Percentiles rank a stretch among this genome's conserved stretches.
These are phyloP conservation scores for Ampelocalamus luodianensis DNA, from an alignment of 176 grass and related monocot species.

Conservation along the genomic window DNA sequence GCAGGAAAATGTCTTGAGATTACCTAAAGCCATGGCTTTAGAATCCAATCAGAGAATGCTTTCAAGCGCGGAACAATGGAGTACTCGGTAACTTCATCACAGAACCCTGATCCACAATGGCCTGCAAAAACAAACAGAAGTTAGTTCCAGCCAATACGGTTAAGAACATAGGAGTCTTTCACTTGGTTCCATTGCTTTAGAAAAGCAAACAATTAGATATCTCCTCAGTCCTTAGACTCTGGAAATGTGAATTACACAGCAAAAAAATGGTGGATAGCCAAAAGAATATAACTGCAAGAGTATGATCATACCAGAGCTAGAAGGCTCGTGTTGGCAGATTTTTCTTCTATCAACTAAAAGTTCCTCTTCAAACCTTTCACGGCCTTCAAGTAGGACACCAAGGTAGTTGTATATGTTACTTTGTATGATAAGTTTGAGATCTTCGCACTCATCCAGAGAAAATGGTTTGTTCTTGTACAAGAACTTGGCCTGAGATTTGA, in stretches of 20 bases:
- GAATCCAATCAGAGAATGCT: constrained; percentile 90
- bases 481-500: constrained; percentile 77
- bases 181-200: constrained; percentile 16
- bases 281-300: constrained; percentile 10
- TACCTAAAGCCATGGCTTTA: constrained; percentile 90
- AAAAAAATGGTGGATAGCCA: constrained; percentile 7
- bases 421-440: constrained; percentile 91
- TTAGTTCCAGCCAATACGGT: constrained; percentile 11
- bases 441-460: constrained; percentile 72
- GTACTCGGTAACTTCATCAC: constrained; percentile 57
- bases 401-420: constrained; percentile 91
- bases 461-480: constrained; percentile 81
- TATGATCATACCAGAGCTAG: constrained; percentile 52
- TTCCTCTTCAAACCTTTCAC: constrained; percentile 90
- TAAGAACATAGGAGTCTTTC: background rate
- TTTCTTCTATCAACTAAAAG: constrained; percentile 59
- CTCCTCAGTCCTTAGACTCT: background rate
- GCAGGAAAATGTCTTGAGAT: constrained; percentile 88
- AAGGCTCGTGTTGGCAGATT: constrained; percentile 47
- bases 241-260: constrained; percentile 12
- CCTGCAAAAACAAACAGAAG: constrained; percentile 41
- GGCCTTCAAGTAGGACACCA: constrained; percentile 81
- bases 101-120: constrained; percentile 34
- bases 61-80: constrained; percentile 70
- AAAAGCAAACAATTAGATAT: background rate